A percentile compares a stretch with the other conserved stretches of the same genome.
These are phyloP conservation scores for Pleurotus tuber-regium DNA, from an alignment of 768 basidiomycete species.

Conservation along the genomic window DNA sequence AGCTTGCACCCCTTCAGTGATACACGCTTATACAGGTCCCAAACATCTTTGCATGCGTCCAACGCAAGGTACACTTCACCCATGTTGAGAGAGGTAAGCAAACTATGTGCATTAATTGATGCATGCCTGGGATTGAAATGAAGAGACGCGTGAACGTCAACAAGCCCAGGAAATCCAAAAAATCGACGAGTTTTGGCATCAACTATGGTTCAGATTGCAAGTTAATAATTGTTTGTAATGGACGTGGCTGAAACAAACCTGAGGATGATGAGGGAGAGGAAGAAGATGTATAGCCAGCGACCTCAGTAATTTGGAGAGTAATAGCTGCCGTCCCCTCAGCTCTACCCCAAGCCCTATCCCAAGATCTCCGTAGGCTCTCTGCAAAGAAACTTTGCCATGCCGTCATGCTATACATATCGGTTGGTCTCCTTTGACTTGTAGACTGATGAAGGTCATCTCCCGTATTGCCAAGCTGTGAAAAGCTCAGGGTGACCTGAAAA, in stretches of 20 bases:
- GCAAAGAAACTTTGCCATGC: slow-evolving; percentile 64
- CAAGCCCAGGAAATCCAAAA: slow-evolving; percentile 42
- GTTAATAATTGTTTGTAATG: not conserved
- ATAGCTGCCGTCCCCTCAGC: slow-evolving; percentile 57
- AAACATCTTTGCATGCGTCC: slow-evolving; percentile 37
- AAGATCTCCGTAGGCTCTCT: slow-evolving; percentile 59
- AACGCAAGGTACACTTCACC: slow-evolving; percentile 46
- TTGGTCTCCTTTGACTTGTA: slow-evolving; percentile 20
- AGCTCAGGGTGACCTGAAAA: slow-evolving; percentile 52
- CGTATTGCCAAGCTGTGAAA: slow-evolving; percentile 47
- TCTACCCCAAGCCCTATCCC: slow-evolving; percentile 67
- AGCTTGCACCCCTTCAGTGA: not conserved
- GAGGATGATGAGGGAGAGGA: slow-evolving; percentile 22
- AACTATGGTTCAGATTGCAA: slow-evolving; percentile 1
- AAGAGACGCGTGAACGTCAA: slow-evolving; percentile 45
- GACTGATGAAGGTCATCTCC: slow-evolving; percentile 17
- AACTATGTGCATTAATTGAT: slow-evolving; percentile 49
- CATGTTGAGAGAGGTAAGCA: slow-evolving; percentile 42
- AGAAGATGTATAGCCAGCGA: slow-evolving; percentile 31
- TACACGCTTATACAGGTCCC: slow-evolving; percentile 16
- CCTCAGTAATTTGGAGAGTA: slow-evolving; percentile 43
- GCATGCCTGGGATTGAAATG: slow-evolving; percentile 60
- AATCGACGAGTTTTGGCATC: slow-evolving; percentile 32
- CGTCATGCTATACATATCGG: slow-evolving; percentile 45
- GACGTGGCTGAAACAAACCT: slow-evolving; percentile 2